A percentile compares a stretch with the other conserved stretches of the same genome.
Conservation (phyloP, 2,329 filamentous ascomycete species). For the Arthrobotrys conoides region DNA sequence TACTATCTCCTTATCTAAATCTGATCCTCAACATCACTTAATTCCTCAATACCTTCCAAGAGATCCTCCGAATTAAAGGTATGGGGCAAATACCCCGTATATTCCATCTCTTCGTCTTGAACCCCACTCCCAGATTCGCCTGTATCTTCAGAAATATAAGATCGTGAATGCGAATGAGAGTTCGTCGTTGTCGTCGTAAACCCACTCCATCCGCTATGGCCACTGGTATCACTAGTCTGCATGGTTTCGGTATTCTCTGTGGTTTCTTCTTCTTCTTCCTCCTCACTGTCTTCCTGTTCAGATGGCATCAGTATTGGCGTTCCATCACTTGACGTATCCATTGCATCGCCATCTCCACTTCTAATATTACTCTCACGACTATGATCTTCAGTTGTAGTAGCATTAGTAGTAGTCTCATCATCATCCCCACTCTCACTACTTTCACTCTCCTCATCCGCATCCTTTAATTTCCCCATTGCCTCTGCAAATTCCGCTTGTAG, state of each 20-base stretch:
- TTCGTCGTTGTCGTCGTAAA: constrained; percentile 12
- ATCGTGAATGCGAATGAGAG: background rate
- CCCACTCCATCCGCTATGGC: constrained; percentile 36
- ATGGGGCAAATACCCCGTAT: background rate
- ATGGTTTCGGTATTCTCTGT: background rate
- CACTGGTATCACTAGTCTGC: background rate
- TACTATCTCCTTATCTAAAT: constrained; percentile 20
- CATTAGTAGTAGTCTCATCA: constrained; percentile 29
- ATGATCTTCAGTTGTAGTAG: constrained; percentile 13
- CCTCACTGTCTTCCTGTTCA: background rate
- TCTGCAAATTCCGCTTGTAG: constrained; percentile 64
- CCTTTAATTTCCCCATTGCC: constrained; percentile 58
- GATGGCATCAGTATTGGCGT: constrained; percentile 35
- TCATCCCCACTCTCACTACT: constrained; percentile 37
- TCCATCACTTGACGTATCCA: constrained; percentile 34
- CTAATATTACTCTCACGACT: background rate
- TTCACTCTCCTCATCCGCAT: constrained; percentile 29
- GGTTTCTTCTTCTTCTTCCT: background rate
- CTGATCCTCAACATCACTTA: constrained; percentile 54
- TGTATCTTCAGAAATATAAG: constrained; percentile 1
- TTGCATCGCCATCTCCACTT: constrained; percentile 1
- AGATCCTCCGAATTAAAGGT: constrained; percentile 7
- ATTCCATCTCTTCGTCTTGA: background rate
- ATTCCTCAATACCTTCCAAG: constrained; percentile 44
- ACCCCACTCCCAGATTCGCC: background rate